Base-by-base conservation (phyloP, 73 alveolate species). In the Blepharisma japonicum region DNA sequence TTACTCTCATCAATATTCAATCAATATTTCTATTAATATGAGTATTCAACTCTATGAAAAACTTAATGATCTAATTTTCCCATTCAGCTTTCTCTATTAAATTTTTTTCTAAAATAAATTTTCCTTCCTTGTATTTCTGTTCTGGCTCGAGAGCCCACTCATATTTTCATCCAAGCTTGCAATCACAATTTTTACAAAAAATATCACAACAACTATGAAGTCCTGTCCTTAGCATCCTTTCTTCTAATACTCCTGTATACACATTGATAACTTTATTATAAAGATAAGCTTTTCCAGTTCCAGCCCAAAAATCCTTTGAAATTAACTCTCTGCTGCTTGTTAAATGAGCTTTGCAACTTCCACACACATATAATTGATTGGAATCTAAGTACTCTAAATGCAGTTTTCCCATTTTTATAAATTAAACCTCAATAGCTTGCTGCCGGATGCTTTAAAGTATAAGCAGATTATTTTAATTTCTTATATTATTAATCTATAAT, bases 91-190 rank as follows among this genome's bases (percentile, higher is more conserved):
- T 90, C 77, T 80, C 77, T 80, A 90, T 56, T 56, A 80, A 88
- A 9, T 92, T 89, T 74, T 88, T 84, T 78, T 91, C 97, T 47
- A 91, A 79, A 45, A 91, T 91, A 74, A 71, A 81, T 82, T 87
- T 88, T 47, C 97, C 97, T 79, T 91, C 97, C 79, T 91, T 91
- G 77, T 91, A 91, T 76, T 91, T 91, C 86, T 91, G 92, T 39
- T 81, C 56, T 72, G 71, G 81, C 72, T 90, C 89, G 55, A 77
- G 82, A 7, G 97, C 97, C 49, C 94, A 83, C 81, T 81, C 97
- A 81, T 91, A 91, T 77, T 85, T 91, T 95, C 97, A 91, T 18
- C 97, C 97, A n/a, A 91, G 77, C 53, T 49, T 45, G 7, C 79
- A 81, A 68, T 71, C 81, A 87, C 97, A 91, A 42, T 56, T 61